Base-by-base conservation (phyloP, 1,284 basidiomycete species). In the Microbotryum lychnidis-dioicae region DNA sequence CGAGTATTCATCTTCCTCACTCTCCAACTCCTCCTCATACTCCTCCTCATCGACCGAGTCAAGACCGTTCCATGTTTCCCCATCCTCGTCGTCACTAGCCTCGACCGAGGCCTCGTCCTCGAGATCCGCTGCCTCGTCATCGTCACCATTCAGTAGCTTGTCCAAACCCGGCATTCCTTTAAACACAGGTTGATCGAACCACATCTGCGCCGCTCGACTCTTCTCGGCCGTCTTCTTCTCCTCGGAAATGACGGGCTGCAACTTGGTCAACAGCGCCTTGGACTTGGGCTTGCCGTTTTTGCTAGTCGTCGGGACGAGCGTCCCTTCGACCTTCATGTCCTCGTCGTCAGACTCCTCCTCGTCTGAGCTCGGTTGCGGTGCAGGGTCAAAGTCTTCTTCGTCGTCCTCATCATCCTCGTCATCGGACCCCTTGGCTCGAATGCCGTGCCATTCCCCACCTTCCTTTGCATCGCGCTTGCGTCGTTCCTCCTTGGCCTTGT, bases 111-210 rank as follows among this genome's bases (percentile, higher is more conserved):
- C 20, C 44, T 27, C 12, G 50, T 52, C 25, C 14, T 73, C 71
- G 25, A 69, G 69, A 21, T 73, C 76, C 6, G 50, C 55, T 46
- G 65, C 65, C 9, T 62, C 60, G 12, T 73, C 71, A 10, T 71
- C 74, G n/a, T 71, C 68, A 7, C 61, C 63, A 3, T 78, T 77
- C 77, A 54, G 76, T n/a, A 80, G 73, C n/a, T 78, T 78, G 12
- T 79, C 79, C 9, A 83, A 71, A 31, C 74, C 75, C 0, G 83
- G 83, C 8, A 89, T 73, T n/a, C 82, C 87, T 62, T 85, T 82
- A 80, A 99, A 99, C 54, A 97, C 77, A 56, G 88, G 87, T 75
- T 97, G 96, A 72, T 91, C 88, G 76, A 98, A 99, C 96, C 96
- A 99, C 23, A 97, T 76, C 65, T 80, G 80, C 18, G 82, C 81